Conservation (phyloP, 1,284 basidiomycete species). For the Puccinia polysora region DNA sequence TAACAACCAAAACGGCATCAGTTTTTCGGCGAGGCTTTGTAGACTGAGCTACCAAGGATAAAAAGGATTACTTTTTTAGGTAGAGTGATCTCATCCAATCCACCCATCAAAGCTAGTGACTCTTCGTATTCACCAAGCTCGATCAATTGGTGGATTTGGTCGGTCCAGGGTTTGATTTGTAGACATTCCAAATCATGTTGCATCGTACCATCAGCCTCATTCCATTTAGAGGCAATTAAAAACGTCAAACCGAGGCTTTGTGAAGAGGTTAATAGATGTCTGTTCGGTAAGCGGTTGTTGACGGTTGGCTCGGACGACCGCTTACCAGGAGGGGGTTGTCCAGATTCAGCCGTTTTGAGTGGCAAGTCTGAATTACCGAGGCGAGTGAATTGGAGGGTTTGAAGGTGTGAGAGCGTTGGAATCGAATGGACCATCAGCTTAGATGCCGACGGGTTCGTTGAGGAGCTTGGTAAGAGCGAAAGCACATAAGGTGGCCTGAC, state of each 20-base stretch:
- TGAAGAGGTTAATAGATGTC: slow-evolving; percentile 52
- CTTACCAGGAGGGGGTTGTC: slow-evolving; percentile 53
- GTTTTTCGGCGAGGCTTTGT: not conserved
- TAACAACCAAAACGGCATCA: not conserved
- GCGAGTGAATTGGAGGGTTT: slow-evolving; percentile 68
- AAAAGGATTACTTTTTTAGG: slow-evolving; percentile 62
- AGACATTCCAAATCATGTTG: slow-evolving; percentile 76
- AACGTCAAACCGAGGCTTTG: slow-evolving; percentile 58
- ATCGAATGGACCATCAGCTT: slow-evolving; percentile 74
- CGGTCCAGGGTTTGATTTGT: slow-evolving; percentile 66
- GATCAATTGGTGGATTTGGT: slow-evolving; percentile 81
- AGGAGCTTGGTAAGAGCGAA: slow-evolving; percentile 30
- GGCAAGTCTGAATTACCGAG: slow-evolving; percentile 56
- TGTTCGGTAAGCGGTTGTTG: not conserved
- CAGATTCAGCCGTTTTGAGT: slow-evolving; percentile 45
- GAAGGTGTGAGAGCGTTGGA: slow-evolving; percentile 64
- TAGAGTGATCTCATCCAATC: slow-evolving; percentile 62
- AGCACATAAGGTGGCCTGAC: slow-evolving; percentile 26
- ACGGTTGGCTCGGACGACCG: slow-evolving; percentile 56
- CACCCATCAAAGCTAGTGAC: slow-evolving; percentile 73
- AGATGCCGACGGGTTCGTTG: slow-evolving; percentile 55
- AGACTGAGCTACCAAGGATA: not conserved
- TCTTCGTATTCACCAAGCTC: slow-evolving; percentile 68
- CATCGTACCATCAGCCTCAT: slow-evolving; percentile 60
- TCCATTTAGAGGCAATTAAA: slow-evolving; percentile 69